Evolutionary conservation across 306 rosid genomes (phyloP).

Genomic region (Lagenaria siceraria): DNA sequence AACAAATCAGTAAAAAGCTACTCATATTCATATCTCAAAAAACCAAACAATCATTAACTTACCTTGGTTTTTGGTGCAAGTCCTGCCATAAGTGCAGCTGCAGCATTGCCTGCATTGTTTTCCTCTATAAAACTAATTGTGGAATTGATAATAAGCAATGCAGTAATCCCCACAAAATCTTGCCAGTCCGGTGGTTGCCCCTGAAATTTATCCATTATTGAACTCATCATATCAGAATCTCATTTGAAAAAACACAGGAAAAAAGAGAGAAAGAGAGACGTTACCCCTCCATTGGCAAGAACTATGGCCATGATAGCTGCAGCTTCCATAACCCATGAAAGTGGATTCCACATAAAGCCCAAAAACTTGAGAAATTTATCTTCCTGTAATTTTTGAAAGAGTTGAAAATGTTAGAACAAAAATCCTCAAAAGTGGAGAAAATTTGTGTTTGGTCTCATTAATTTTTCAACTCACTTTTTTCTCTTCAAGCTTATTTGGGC

Average conservation of each 20-base stretch:
- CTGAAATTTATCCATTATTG: conserved; percentile 19
- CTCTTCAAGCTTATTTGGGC: conserved; percentile 81
- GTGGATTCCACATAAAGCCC: conserved; percentile 97
- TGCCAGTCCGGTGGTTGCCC: conserved; percentile 87
- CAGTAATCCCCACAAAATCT: conserved; percentile 59
- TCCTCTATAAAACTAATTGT: conserved; percentile 86
- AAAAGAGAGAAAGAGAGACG: background rate
- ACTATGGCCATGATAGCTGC: conserved; percentile 94
- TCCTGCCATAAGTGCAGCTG: conserved; percentile 91
- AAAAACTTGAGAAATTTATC: conserved; percentile 59
- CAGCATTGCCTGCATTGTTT: conserved; percentile 94
- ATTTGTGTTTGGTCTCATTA: background rate
- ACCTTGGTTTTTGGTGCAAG: conserved; percentile 94
- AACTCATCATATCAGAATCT: background rate
- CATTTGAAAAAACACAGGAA: no score
- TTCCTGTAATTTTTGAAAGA: conserved; percentile 35
- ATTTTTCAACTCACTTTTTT: conserved; percentile 31
- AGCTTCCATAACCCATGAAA: conserved; percentile 88
- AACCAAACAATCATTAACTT: background rate
- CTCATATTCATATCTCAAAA: no score
- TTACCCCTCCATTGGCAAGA: conserved; percentile 87
- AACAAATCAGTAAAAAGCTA: background rate
- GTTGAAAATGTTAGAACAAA: background rate
- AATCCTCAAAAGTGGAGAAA: background rate
- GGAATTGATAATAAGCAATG: conserved; percentile 61